A percentile compares a stretch with the other conserved stretches of the same genome.
Evolutionary conservation across 2,329 filamentous ascomycete species (phyloP).

Genomic region (Epichloe sylvatica): DNA sequence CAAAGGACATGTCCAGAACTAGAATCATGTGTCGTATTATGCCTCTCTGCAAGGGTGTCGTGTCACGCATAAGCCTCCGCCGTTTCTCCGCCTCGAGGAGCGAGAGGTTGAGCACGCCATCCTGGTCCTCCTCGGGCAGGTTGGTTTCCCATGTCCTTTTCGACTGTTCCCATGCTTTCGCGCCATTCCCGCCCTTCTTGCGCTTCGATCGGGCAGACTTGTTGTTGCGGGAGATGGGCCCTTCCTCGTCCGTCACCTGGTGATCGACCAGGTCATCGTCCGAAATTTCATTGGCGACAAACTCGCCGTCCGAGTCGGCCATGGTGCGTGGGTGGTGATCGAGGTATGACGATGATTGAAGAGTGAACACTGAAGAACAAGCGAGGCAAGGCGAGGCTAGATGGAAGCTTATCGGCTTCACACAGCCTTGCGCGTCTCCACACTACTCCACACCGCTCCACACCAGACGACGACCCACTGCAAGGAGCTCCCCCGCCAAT

Average conservation of each 20-base stretch:
- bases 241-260: conserved; percentile 27
- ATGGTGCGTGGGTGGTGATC: conserved; percentile 25
- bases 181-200: conserved; percentile 24
- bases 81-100: conserved; percentile 75
- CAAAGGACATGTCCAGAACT: conserved; percentile 79
- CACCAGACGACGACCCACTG: neutral
- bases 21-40: conserved; percentile 95
- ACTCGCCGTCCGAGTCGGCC: conserved; percentile 63
- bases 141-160: conserved; percentile 59
- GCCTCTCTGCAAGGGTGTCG: conserved; percentile 84
- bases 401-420: neutral
- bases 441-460: neutral
- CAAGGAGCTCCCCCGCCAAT: neutral
- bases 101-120: conserved; percentile 65
- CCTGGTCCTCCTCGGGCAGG: conserved; percentile 53
- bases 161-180: conserved; percentile 52
- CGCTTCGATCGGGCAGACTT: conserved; percentile 15
- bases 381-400: neutral
- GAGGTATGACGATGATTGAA: neutral
- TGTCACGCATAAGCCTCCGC: conserved; percentile 70
- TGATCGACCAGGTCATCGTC: conserved; percentile 49
- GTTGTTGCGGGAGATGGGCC: conserved; percentile 14
- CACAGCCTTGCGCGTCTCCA: conserved; percentile 1
- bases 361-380: neutral
- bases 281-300: conserved; percentile 46